Evolutionary conservation across 805 yeast species (phyloP), one percentile per base, ranked within the genome.

Genomic region (Cyberlindnera euphorbiae): DNA sequence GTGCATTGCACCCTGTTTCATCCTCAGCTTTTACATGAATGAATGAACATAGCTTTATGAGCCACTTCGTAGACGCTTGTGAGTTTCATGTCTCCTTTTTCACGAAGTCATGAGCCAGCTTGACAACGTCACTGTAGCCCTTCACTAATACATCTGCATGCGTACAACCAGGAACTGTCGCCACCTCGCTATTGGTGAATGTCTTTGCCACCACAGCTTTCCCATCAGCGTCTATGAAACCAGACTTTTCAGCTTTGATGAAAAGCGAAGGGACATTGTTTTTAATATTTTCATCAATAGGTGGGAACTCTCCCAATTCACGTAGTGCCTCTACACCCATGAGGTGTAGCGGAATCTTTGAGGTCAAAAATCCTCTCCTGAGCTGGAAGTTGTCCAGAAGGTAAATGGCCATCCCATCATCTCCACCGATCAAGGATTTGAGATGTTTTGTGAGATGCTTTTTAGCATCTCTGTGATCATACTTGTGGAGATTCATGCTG

Each of bases 191-290:
- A 10, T 36, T 33, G 5, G 33, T 25, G 26, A 46, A 42, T 17
- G 39, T 16, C 15, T 21, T 17, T 9, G 17, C 24, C n/a, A 26
- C 21, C 18, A 21, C 36, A 3, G 25, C 17, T 4, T 33, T 42
- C 25, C 55, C 58, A 31, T 61, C 42, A 4, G 58, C 58, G 12
- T 49, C 51, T 12, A 76, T 63, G 38, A 75, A 69, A 0, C 55
- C 49, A 2, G 78, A 71, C 12, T 59, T 38, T 13, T 52, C 38
- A 4, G 72, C 80, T 37, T 64, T 63, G 50, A 75, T 54, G 32
- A 75, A 66, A 28, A 70, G 43, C 3, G 67, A 63, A 1, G 37
- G 34, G 3, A 39, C 38, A 8, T 33, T 23, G 1, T 33, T 28
- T n/a, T 25, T n/a, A 4, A 19, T 26, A 3, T 14, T 17, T 4